A percentile compares a stretch with the other conserved stretches of the same genome.
Conservation (phyloP, 2,329 filamentous ascomycete genomes). For the Grosmannia serpens region DNA sequence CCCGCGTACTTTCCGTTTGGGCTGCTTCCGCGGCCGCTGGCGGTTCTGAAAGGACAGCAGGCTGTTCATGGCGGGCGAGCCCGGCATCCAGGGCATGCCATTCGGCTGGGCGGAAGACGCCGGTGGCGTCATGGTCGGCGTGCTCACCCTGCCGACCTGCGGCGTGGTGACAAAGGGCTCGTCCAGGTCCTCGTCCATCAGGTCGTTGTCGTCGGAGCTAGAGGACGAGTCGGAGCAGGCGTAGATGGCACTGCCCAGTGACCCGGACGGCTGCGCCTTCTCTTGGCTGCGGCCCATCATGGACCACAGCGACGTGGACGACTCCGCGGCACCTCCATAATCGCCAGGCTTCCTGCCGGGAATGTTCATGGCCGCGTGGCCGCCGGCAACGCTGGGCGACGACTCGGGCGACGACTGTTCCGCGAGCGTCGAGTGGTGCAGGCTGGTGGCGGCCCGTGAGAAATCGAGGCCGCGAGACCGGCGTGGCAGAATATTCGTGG, state of each 20-base stretch:
- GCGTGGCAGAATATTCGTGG: slow-evolving; percentile 76
- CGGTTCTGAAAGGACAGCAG: slow-evolving; percentile 76
- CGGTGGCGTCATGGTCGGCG: slow-evolving; percentile 24
- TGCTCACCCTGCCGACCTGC: slow-evolving; percentile 51
- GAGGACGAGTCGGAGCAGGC: slow-evolving; percentile 69
- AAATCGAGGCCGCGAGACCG: slow-evolving; percentile 88
- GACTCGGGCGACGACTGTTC: slow-evolving; percentile 82
- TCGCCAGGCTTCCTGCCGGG: slow-evolving; percentile 36
- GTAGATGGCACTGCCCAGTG: slow-evolving; percentile 58
- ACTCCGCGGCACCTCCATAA: slow-evolving; percentile 45
- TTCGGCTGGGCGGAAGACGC: background rate
- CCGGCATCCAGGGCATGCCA: slow-evolving; percentile 6
- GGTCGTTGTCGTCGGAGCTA: slow-evolving; percentile 56
- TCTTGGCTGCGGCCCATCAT: slow-evolving; percentile 55
- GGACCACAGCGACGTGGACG: slow-evolving; percentile 61
- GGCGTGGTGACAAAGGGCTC: slow-evolving; percentile 77
- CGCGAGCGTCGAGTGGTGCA: slow-evolving; percentile 90
- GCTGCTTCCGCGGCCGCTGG: slow-evolving; percentile 58
- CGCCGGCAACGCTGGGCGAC: slow-evolving; percentile 62
- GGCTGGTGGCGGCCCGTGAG: slow-evolving; percentile 80
- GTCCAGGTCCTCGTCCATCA: slow-evolving; percentile 64
- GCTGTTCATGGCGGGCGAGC: slow-evolving; percentile 60
- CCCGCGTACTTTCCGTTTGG: slow-evolving; percentile 39
- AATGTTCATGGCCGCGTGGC: slow-evolving; percentile 42
- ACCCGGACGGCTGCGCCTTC: slow-evolving; percentile 64